A percentile compares a stretch with the other conserved stretches of the same genome.
These are phyloP conservation scores for Rhodotorula paludigena DNA, from an alignment of 768 basidiomycete genomes.

Conservation along the genomic window DNA sequence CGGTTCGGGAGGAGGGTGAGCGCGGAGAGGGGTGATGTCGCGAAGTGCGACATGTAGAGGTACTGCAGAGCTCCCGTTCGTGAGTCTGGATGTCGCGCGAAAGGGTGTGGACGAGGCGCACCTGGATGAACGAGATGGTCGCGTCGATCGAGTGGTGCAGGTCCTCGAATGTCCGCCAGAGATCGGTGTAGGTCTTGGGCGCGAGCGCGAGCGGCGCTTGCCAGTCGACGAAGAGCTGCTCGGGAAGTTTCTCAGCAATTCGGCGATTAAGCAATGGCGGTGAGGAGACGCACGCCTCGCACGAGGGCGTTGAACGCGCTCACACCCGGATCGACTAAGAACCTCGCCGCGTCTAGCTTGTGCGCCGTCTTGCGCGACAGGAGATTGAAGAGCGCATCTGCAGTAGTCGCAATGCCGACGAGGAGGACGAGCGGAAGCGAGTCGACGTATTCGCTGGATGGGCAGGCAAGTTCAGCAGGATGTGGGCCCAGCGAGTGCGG, in stretches of 20 bases:
- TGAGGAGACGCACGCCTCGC: constrained; percentile 7
- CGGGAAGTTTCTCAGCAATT: too few relatives aligned
- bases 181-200: constrained; percentile 12
- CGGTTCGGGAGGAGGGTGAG: background rate
- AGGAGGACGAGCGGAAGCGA: constrained; percentile 27
- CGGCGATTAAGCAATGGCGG: background rate
- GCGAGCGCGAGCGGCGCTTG: constrained; percentile 26
- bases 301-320: constrained; percentile 31
- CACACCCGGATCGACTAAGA: constrained; percentile 37
- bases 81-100: too few relatives aligned
- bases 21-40: background rate
- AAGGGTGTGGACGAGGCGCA: background rate
- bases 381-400: constrained; percentile 12
- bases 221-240: constrained; percentile 34
- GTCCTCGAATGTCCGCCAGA: constrained; percentile 37
- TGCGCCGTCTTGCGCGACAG: constrained; percentile 7
- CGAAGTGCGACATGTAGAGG: constrained; percentile 38
- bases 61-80: constrained; percentile 11
- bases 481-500: background rate
- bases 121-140: constrained; percentile 35
- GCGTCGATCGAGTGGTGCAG: constrained; percentile 40
- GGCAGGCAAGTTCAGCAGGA: background rate
- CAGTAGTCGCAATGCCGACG: constrained; percentile 30
- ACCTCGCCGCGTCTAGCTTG: constrained; percentile 18
- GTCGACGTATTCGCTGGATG: background rate